A percentile compares a stretch with the other conserved stretches of the same genome.
These are phyloP conservation scores for Microdochium paspali DNA, from an alignment of 2,329 filamentous ascomycete genomes.

Conservation along the genomic window DNA sequence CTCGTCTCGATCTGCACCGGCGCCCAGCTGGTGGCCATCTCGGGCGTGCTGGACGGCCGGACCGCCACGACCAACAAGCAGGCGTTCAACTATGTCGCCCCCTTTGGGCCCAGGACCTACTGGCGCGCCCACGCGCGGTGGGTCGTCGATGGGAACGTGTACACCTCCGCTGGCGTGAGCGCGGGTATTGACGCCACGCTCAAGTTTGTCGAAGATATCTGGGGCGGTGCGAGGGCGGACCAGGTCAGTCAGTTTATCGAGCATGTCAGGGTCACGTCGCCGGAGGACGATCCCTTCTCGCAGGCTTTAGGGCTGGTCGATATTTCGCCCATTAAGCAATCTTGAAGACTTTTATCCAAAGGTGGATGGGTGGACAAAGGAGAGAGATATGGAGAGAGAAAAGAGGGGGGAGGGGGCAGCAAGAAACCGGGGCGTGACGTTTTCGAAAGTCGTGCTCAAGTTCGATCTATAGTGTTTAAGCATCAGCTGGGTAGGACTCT, in stretches of 20 bases:
- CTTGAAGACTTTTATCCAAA: no score
- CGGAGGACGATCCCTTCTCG: constrained; percentile 41
- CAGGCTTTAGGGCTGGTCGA: constrained; percentile 2
- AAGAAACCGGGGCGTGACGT: no score
- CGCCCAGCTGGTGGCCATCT: constrained; percentile 35
- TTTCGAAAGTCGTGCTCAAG: no score
- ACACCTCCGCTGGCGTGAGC: constrained; percentile 47
- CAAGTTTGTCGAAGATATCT: constrained; percentile 40
- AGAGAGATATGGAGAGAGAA: no score
- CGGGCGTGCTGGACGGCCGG: constrained; percentile 42
- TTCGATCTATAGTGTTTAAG: no score
- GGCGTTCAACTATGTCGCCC: constrained; percentile 26
- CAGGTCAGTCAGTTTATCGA: constrained; percentile 39
- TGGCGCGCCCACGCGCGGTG: constrained; percentile 48
- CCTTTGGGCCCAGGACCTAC: constrained; percentile 28
- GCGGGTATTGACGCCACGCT: constrained; percentile 49
- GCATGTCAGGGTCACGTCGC: constrained; percentile 41
- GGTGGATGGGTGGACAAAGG: no score
- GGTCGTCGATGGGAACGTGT: constrained; percentile 47
- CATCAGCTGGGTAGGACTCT: no score
- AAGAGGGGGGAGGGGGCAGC: no score
- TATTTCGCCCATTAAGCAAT: not conserved
- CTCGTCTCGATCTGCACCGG: constrained; percentile 51
- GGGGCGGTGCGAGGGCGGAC: constrained; percentile 35
- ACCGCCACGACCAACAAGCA: constrained; percentile 50